phyloP scores from a whole-genome alignment of 305 asterid genomes.

The Fraxinus latifolia region DNA sequence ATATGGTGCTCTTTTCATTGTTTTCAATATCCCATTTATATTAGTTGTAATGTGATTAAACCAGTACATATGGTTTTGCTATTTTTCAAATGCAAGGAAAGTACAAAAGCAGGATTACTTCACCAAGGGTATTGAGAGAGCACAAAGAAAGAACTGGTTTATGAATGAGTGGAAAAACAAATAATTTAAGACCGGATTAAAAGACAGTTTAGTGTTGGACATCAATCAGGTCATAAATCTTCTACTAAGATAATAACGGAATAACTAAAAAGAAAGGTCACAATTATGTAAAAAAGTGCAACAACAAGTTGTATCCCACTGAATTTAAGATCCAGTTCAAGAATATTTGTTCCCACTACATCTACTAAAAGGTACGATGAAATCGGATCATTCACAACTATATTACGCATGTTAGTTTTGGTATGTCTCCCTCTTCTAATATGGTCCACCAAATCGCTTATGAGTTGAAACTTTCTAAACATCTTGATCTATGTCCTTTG shows the following conservation, averaged over 20 bases:
- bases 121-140: neutral
- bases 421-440: neutral
- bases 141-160: neutral
- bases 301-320: neutral
- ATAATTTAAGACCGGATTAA: neutral
- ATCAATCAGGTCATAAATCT: neutral
- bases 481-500: neutral
- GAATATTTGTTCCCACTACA: neutral
- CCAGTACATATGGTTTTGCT: conserved; percentile 3
- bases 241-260: neutral
- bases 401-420: neutral
- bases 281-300: neutral
- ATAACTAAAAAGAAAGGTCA: neutral
- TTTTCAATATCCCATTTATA: neutral
- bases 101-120: conserved; percentile 10
- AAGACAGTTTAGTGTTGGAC: neutral
- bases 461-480: neutral
- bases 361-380: neutral
- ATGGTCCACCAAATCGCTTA: neutral
- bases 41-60: neutral
- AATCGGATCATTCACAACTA: neutral
- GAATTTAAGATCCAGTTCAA: neutral
- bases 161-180: neutral
- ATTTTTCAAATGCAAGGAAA: neutral
- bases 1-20: neutral